Base-by-base conservation (phyloP, 371 early-diverging fungal species). In the Mortierella sp. region DNA sequence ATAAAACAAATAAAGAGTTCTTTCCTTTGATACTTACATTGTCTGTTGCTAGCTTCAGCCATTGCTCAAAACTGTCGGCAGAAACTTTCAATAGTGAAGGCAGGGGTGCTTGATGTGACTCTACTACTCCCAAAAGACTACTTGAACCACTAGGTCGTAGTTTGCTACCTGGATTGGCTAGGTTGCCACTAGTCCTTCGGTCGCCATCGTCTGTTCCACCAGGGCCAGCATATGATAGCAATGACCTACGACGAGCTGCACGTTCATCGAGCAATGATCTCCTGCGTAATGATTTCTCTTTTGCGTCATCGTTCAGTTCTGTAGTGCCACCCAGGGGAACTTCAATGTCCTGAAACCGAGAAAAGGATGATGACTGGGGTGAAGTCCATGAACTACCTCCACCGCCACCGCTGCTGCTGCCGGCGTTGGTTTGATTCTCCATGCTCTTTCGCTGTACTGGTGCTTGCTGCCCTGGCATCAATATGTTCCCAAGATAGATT, bases 11-110 rank as follows among this genome's bases (percentile, higher is more conserved):
- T n/a, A n/a, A n/a, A n/a, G n/a, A n/a, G n/a, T n/a, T n/a, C n/a
- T n/a, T n/a, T n/a, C n/a, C 10, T 2, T 3, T 29, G 12, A 10
- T 29, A 67, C 66, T 9, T 88, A 97, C 96, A 83, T 98, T 98
- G 78, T 97, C 98, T 0, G 98, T 96, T 13, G 96, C 97, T 83
- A 98, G 94, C 82, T 98, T 97, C 87, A 98, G 93, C 97, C 98
- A 98, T 85, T 98, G 96, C 69, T 98, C 98, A 85, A 94, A 97
- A 58, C 88, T 89, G 49, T 81, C 81, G 23, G 75, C 75, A 5
- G 75, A 75, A 13, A 81, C 81, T 29, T 75, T 81, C 19, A 81
- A 57, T 2, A 71, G 68, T 7, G 67, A 61, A 1, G 81, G 81
- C 2, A 81, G 43, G 0, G 75, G 72, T 26, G 75, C 60, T 28